Base-by-base conservation (phyloP, 192 early-diverging fungal genomes). In the Gorgonomyces haynaldii region DNA sequence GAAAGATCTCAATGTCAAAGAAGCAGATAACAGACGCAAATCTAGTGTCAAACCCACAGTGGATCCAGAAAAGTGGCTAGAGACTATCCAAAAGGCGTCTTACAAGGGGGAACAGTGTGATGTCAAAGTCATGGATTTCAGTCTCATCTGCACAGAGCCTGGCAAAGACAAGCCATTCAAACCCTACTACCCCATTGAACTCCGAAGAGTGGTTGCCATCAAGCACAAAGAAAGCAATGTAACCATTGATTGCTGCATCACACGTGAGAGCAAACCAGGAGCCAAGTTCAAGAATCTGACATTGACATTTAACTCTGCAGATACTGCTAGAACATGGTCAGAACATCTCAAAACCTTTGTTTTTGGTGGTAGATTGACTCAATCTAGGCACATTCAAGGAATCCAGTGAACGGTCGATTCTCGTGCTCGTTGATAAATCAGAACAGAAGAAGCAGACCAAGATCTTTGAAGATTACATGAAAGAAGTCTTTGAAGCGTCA, bases 341-440 rank as follows among this genome's bases (percentile, higher is more conserved):
- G 60, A 74, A 7, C 28, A 24, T 3, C 20, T 74, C 5, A 54
- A 64, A 56, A 42, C 13, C 1, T 4, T 62, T 30, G 50, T 62
- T 7, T 74, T 67, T 50, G 65, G 62, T 23, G 67, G 71, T 70
- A 61, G 17, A 45, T 20, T 42, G 9, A 42, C 8, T 23, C 12
- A 17, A 23, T 6, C 16, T 62, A 35, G 35, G 48, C 17, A 22
- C 24, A 10, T 53, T 16, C 28, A n/a, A 54, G n/a, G 31, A 51
- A 8, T 30, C 45, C 9, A 4, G 0, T 26, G 31, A 50, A 12
- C 55, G 56, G 29, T 45, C 37, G 23, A 60, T 74, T 9, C 30
- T 74, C 4, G 56, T 72, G 7, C 41, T 74, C 2, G 54, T 65
- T n/a, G 72, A 74, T 26, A 64, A 68, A 50, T 68, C 69, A 8